Conservation (phyloP, 495 filamentous ascomycete genomes). For the Penicillium atrosanguineum region DNA sequence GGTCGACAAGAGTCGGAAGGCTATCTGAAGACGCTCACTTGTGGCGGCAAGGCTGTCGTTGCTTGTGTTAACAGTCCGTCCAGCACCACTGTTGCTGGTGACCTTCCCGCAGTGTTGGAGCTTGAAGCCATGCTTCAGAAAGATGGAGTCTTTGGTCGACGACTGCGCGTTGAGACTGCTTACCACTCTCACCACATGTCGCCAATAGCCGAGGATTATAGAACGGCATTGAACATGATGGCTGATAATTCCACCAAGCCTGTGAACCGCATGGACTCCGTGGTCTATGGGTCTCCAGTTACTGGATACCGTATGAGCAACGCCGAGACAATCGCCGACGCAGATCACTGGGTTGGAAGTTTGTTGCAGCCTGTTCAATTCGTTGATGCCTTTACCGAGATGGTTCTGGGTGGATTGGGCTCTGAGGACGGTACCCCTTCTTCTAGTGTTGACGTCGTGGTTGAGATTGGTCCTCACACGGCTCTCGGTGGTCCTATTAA, state of each 20-base stretch:
- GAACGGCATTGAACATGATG: background rate
- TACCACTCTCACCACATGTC: conserved; percentile 35
- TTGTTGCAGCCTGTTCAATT: conserved; percentile 1
- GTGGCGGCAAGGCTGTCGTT: conserved; percentile 8
- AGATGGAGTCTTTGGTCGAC: conserved; percentile 19
- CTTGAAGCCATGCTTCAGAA: background rate
- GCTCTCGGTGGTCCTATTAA: conserved; percentile 33
- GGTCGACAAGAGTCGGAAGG: background rate
- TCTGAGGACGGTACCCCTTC: background rate
- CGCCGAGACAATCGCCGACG: background rate
- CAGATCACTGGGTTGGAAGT: conserved; percentile 1
- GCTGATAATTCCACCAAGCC: background rate
- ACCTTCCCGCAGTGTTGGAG: conserved; percentile 12
- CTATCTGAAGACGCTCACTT: conserved; percentile 1
- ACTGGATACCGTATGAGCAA: background rate
- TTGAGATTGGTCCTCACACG: conserved; percentile 51
- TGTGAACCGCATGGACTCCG: background rate
- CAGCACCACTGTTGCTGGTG: conserved; percentile 29
- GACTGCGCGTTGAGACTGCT: conserved; percentile 24
- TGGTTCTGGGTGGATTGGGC: background rate
- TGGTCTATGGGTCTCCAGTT: background rate
- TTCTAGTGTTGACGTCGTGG: conserved; percentile 14
- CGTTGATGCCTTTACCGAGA: background rate
- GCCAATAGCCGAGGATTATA: conserved; percentile 6
- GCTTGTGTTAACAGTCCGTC: conserved; percentile 35